Conservation (phyloP, 2,329 filamentous ascomycete genomes). For the Aureobasidium sp. region DNA sequence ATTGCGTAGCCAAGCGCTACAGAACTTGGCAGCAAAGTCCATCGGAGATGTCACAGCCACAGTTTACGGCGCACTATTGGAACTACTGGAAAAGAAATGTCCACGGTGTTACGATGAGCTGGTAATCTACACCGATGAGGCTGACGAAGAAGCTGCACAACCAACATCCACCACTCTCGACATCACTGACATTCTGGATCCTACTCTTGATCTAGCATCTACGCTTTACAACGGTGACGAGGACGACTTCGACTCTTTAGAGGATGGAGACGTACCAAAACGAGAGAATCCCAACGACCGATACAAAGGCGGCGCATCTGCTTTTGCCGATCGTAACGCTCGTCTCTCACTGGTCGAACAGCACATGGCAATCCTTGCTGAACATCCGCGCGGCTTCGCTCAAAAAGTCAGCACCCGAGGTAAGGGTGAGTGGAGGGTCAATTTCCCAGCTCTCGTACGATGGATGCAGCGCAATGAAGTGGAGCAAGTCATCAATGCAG, state of each 20-base stretch:
- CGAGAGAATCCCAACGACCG: constrained; percentile 16
- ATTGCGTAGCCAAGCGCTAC: constrained; percentile 70
- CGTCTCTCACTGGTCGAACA: constrained; percentile 57
- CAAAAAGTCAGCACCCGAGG: constrained; percentile 57
- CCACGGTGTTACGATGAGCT: constrained; percentile 59
- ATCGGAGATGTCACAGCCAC: constrained; percentile 68
- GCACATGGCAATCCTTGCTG: constrained; percentile 65
- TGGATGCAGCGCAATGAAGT: constrained; percentile 70
- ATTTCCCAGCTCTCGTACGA: constrained; percentile 67
- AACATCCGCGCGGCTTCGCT: constrained; percentile 63
- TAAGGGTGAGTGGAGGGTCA: constrained; percentile 71
- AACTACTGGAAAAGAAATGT: constrained; percentile 61
- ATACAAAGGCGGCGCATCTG: constrained; percentile 20
- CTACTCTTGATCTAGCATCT: constrained; percentile 33
- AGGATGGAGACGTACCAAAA: constrained; percentile 29
- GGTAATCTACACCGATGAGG: constrained; percentile 32
- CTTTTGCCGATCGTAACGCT: constrained; percentile 32
- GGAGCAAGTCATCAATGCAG: constrained; percentile 71
- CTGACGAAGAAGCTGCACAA: constrained; percentile 33
- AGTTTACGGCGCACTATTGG: constrained; percentile 69
- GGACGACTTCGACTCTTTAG: constrained; percentile 20
- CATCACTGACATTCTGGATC: constrained; percentile 36
- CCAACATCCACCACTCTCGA: constrained; percentile 36
- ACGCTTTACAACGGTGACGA: constrained; percentile 22
- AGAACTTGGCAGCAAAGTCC: constrained; percentile 61